Conservation (phyloP, 208 protist species). For the Herpetomonas samuelpessoai region DNA sequence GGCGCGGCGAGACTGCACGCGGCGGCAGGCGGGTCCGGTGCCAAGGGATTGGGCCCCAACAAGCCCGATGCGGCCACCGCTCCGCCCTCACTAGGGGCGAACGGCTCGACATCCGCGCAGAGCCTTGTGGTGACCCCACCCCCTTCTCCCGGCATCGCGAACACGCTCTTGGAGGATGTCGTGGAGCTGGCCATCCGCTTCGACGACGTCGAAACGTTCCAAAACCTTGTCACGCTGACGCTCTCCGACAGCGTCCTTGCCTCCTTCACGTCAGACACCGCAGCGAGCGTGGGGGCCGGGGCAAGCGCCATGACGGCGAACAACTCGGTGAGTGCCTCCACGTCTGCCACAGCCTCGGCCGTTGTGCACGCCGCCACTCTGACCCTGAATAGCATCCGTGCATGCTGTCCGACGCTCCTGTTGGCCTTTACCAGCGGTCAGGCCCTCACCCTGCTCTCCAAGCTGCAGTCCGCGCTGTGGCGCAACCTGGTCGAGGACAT, state of each 20-base stretch:
- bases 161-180: constrained; percentile 56
- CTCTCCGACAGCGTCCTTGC: constrained; percentile 24
- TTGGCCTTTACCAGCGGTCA: constrained; percentile 18
- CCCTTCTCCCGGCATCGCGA: constrained; percentile 14
- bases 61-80: not conserved
- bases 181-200: constrained; percentile 74
- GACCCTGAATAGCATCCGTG: constrained; percentile 7
- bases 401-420: constrained; percentile 39
- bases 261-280: not conserved
- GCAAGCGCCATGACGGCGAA: not conserved
- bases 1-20: not conserved
- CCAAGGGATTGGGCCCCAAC: constrained; percentile 1
- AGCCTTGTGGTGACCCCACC: no score
- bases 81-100: not conserved
- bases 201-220: constrained; percentile 59
- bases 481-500: constrained; percentile 46
- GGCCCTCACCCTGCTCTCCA: constrained; percentile 20
- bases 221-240: constrained; percentile 35
- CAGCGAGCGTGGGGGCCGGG: not conserved
- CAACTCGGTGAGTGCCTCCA: not conserved
- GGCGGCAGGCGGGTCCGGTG: not conserved
- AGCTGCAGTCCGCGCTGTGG: constrained; percentile 46
- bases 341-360: not conserved
- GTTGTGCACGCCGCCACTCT: constrained; percentile 14
- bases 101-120: not conserved